These are phyloP conservation scores for Metroxylon sagu DNA, from an alignment of 176 grass and related monocot genomes.

Conservation along the genomic window DNA sequence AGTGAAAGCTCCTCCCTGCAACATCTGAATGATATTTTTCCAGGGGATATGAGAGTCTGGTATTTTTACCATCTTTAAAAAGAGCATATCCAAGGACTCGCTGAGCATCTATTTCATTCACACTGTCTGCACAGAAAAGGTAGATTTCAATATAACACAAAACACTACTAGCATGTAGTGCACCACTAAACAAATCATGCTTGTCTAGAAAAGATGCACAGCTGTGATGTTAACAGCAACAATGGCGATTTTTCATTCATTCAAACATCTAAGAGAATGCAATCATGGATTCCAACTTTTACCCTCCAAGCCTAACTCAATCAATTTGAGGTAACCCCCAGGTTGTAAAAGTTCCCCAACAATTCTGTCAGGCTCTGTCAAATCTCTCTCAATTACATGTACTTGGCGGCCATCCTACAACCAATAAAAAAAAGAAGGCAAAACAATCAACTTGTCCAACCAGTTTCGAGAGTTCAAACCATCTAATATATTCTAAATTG, in stretches of 20 bases:
- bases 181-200: no score
- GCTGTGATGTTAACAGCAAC: no score
- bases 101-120: conserved; percentile 91
- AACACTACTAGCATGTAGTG: no score
- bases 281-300: conserved; percentile 4
- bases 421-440: background rate
- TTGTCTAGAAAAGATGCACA: no score
- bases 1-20: conserved; percentile 92
- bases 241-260: no score
- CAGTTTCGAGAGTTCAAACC: no score
- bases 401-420: conserved; percentile 74
- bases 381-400: conserved; percentile 94
- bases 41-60: conserved; percentile 78
- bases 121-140: conserved; percentile 54
- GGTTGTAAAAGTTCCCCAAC: conserved; percentile 94
- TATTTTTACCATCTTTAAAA: conserved; percentile 83
- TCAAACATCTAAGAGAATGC: no score
- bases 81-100: conserved; percentile 77
- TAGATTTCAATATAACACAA: no score
- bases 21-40: conserved; percentile 82
- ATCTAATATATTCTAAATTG: no score
- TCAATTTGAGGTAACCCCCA: conserved; percentile 84
- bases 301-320: conserved; percentile 83
- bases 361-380: conserved; percentile 90
- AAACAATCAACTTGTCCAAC: no score